Conservation (phyloP, 2,329 filamentous ascomycete species). For the Curvularia spicifera region DNA sequence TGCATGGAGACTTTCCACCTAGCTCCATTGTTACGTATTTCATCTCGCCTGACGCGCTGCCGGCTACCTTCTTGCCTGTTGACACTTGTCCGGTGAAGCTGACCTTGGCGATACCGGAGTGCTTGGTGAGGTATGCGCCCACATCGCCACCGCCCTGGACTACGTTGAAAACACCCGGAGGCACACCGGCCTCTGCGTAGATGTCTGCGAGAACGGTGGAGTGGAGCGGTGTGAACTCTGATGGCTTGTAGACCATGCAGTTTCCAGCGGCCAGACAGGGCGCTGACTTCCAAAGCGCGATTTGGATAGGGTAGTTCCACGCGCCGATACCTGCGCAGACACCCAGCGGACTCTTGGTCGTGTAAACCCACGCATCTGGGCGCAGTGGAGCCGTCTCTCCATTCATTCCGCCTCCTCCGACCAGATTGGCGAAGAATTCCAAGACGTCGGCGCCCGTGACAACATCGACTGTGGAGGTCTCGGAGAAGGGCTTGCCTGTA, state of each 20-base stretch:
- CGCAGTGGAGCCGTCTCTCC: conserved; percentile 78
- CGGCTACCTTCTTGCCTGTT: conserved; percentile 82
- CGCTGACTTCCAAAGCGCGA: conserved; percentile 87
- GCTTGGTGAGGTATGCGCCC: conserved; percentile 75
- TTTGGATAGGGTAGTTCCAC: conserved; percentile 93
- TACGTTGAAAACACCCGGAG: conserved; percentile 85
- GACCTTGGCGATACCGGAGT: conserved; percentile 79
- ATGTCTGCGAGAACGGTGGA: conserved; percentile 76
- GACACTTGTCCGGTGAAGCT: conserved; percentile 88
- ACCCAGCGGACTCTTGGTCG: conserved; percentile 79
- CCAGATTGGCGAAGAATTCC: conserved; percentile 83
- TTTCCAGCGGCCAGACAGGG: conserved; percentile 86
- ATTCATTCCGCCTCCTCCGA: conserved; percentile 78
- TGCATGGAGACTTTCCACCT: conserved; percentile 81
- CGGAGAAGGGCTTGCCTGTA: conserved; percentile 84
- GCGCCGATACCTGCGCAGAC: conserved; percentile 88
- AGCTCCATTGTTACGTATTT: conserved; percentile 94
- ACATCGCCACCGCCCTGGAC: conserved; percentile 81
- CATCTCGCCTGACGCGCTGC: conserved; percentile 76
- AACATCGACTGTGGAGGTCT: conserved; percentile 84
- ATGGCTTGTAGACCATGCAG: conserved; percentile 90
- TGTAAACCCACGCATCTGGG: conserved; percentile 80
- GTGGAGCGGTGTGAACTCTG: conserved; percentile 86
- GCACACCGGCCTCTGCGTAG: conserved; percentile 79
- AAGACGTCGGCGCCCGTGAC: conserved; percentile 83